Percentiles rank a stretch among this genome's conserved stretches.
phyloP scores from a whole-genome alignment of 2,329 filamentous ascomycete species.

The Penicillium glabrum region DNA sequence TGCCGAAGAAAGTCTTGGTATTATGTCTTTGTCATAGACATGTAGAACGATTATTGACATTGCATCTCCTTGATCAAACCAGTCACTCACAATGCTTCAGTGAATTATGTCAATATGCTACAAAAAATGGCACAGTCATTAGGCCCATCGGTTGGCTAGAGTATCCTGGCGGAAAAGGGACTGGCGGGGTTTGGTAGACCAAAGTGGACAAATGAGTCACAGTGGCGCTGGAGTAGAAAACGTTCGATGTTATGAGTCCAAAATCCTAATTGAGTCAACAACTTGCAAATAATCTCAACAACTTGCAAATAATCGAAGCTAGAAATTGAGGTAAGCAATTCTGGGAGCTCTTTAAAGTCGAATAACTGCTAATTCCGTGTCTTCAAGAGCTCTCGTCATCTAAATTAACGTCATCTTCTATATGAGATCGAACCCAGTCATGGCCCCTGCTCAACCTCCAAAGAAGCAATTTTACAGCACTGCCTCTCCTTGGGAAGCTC shows the following conservation, averaged over 20 bases:
- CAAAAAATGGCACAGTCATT: rapidly evolving
- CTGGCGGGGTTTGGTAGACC: not conserved
- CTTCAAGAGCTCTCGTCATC: not conserved
- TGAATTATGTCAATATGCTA: not conserved
- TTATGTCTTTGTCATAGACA: not conserved
- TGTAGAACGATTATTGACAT: not conserved
- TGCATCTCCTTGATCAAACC: not conserved
- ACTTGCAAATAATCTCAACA: not conserved
- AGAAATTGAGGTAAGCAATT: not conserved
- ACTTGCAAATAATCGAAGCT: no score
- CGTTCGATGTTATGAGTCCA: not conserved
- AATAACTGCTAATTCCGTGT: not conserved
- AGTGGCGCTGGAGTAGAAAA: not conserved
- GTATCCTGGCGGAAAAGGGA: not conserved
- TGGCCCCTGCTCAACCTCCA: not conserved
- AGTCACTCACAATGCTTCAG: not conserved
- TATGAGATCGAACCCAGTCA: not conserved
- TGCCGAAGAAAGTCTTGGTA: not conserved
- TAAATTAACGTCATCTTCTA: not conserved
- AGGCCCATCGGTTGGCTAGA: not conserved
- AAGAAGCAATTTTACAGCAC: constrained; percentile 32
- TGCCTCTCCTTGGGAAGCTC: constrained; percentile 36
- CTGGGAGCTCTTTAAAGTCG: not conserved
- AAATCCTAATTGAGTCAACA: not conserved
- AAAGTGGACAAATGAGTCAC: not conserved